Evolutionary conservation across 2,329 filamentous ascomycete species (phyloP).

Genomic region (Trichoderma atroviride): DNA sequence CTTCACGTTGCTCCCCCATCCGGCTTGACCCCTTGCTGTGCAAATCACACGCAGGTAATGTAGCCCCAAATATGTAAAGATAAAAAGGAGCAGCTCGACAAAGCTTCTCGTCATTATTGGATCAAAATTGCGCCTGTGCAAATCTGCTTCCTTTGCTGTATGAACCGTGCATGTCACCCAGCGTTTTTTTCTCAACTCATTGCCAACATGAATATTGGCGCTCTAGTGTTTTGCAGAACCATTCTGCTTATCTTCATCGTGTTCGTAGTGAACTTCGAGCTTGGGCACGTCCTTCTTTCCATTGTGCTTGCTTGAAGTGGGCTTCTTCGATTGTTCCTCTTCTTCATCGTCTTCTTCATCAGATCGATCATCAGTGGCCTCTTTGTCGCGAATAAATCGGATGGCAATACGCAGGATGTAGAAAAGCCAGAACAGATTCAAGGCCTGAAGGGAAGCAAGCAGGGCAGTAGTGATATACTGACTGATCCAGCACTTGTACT

Average conservation of each 20-base stretch:
- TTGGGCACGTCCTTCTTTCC: slow-evolving; percentile 23
- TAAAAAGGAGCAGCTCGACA: background rate
- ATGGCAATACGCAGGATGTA: slow-evolving; percentile 76
- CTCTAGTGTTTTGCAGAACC: slow-evolving; percentile 11
- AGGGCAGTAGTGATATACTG: slow-evolving; percentile 69
- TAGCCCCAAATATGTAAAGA: slow-evolving; percentile 8
- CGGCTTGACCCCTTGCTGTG: background rate
- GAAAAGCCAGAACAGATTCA: slow-evolving; percentile 83
- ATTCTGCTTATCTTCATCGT: slow-evolving; percentile 28
- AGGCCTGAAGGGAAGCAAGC: slow-evolving; percentile 67
- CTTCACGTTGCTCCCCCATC: no score
- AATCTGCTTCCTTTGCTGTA: background rate
- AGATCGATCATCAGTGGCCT: slow-evolving; percentile 71
- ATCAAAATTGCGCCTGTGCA: background rate
- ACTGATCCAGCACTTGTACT: slow-evolving; percentile 75
- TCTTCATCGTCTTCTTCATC: slow-evolving; percentile 63
- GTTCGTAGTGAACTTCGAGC: slow-evolving; percentile 32
- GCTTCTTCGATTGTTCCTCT: slow-evolving; percentile 35
- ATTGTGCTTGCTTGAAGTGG: background rate
- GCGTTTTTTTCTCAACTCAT: background rate
- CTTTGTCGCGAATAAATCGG: slow-evolving; percentile 64
- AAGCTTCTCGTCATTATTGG: background rate
- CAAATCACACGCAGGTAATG: background rate
- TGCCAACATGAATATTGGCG: background rate
- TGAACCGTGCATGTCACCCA: background rate